Conservation (phyloP, 2,329 filamentous ascomycete species). For the Exophiala sp. region DNA sequence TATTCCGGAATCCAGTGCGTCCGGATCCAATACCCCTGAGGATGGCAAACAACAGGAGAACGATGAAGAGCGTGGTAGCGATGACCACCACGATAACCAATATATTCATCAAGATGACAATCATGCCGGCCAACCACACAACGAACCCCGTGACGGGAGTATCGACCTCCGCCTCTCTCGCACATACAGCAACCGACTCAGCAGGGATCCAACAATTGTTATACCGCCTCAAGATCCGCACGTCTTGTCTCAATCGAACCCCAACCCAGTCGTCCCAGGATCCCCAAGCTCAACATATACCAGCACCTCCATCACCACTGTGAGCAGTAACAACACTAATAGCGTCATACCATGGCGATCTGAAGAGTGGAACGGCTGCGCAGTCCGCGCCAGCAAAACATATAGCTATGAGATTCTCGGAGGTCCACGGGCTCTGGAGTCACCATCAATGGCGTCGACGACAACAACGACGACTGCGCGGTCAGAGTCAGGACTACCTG, state of each 20-base stretch:
- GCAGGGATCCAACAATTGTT: background rate
- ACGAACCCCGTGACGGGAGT: no score
- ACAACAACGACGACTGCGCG: background rate
- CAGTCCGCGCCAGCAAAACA: constrained; percentile 4
- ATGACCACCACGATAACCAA: background rate
- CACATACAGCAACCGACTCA: background rate
- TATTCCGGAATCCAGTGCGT: constrained; percentile 8
- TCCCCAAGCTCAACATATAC: constrained; percentile 1
- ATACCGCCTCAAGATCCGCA: background rate
- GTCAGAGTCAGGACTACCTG: background rate
- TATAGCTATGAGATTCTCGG: constrained; percentile 18
- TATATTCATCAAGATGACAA: background rate
- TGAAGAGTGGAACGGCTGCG: background rate
- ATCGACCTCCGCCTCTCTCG: background rate
- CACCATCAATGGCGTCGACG: background rate
- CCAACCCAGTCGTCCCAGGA: background rate
- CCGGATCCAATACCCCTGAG: background rate
- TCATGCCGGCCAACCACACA: background rate
- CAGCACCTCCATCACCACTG: background rate
- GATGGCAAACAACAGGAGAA: background rate
- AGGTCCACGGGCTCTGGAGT: constrained; percentile 6
- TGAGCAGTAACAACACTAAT: background rate
- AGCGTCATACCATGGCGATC: constrained; percentile 6
- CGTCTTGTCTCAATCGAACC: background rate
- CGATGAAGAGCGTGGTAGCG: background rate